These are phyloP conservation scores for Naganishia albida DNA, from an alignment of 1,284 basidiomycete species.

Conservation along the genomic window DNA sequence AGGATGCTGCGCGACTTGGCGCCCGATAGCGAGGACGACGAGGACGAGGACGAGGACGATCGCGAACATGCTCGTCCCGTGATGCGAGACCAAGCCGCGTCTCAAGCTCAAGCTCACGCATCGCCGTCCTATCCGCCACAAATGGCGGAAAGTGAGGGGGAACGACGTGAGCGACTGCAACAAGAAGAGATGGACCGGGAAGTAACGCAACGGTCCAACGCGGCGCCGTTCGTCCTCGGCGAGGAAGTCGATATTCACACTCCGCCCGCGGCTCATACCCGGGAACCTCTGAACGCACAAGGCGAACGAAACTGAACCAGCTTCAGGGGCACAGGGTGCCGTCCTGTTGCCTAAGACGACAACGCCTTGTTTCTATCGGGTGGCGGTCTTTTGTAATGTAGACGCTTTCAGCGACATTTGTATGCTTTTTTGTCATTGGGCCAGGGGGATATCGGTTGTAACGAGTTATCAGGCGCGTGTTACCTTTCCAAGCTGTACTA, in stretches of 20 bases:
- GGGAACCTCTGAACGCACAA: neutral
- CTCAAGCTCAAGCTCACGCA: neutral
- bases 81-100: constrained; percentile 8
- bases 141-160: constrained; percentile 23
- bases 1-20: constrained; percentile 48
- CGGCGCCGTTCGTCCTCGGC: constrained; percentile 35
- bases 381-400: no score
- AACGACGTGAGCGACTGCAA: constrained; percentile 27
- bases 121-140: neutral
- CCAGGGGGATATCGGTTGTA: no score
- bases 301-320: neutral
- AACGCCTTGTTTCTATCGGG: no score
- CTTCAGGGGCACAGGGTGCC: constrained; percentile 12
- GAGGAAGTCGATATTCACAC: constrained; percentile 26
- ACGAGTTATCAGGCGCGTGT: no score
- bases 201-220: constrained; percentile 12
- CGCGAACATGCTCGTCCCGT: constrained; percentile 6
- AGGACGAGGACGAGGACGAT: constrained; percentile 36
- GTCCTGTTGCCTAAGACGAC: neutral
- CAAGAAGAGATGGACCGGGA: constrained; percentile 31
- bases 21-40: constrained; percentile 38
- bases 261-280: constrained; percentile 11
- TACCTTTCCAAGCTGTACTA: neutral
- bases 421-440: neutral
- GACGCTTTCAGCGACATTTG: neutral